Evolutionary conservation across 2,329 filamentous ascomycete species (phyloP), one percentile per base, ranked within the genome.

Genomic region (Rhinocladiella mackenziei): DNA sequence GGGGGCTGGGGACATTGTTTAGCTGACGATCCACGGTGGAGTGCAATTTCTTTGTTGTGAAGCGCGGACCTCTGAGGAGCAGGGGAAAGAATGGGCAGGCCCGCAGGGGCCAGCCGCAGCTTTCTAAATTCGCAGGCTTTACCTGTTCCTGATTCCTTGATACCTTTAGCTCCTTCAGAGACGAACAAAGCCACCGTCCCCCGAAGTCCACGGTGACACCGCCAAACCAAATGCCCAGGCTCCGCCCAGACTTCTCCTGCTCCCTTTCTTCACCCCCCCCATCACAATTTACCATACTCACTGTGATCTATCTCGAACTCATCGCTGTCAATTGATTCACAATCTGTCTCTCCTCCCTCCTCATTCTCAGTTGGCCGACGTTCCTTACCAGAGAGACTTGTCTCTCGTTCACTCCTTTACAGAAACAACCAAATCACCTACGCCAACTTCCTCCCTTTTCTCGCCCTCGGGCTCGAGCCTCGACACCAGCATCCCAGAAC

Each of bases 391-490:
- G 48, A 51, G 54, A 55, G 49, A 50, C 49, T 53, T 51, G 51
- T 54, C 50, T 58, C 54, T 58, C 57, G 51, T 50, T 58, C 43
- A 51, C 51, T 55, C 58, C 55, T 56, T 54, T 53, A 39, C 39
- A 38, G 43, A 46, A 17, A 6, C 5, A 20, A 35, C 5, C 55
- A 43, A 40, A 46, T 43, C 50, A 34, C 49, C 51, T 50, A 45
- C 47, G 43, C 50, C 39, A 32, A 54, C 35, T 46, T 41, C 32
- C 37, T 51, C 43, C 43, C 22, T n/a, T n/a, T 8, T 22, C 35
- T 5, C 34, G 23, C 30, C 28, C 29, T 32, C 42, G 29, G 23
- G 22, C 33, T 36, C 45, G 30, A 44, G 40, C 41, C 42, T 44
- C 22, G 26, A 28, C 30, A 31, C 25, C 39, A 48, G 36, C 53